These are phyloP conservation scores for Herpetospermum pedunculosum DNA, from an alignment of 306 rosid genomes.

Conservation along the genomic window DNA sequence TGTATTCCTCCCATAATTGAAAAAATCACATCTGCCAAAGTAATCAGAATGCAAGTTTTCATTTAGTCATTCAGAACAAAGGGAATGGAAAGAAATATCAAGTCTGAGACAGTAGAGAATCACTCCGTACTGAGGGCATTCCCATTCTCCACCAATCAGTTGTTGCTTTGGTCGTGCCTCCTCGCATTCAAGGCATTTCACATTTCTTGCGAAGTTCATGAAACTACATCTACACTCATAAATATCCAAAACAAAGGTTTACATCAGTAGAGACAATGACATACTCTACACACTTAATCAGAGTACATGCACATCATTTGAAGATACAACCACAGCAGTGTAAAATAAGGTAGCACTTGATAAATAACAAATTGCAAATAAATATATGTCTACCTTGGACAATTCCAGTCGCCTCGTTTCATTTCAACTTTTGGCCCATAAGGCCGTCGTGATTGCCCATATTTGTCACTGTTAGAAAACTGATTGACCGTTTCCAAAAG, in stretches of 20 bases:
- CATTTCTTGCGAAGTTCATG: slow-evolving; percentile 88
- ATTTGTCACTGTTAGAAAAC: slow-evolving; percentile 26
- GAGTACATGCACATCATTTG: background rate
- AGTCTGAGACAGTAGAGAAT: slow-evolving; percentile 4
- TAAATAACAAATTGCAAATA: background rate
- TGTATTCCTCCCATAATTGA: slow-evolving; percentile 62
- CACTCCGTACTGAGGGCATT: slow-evolving; percentile 89
- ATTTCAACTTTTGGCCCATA: slow-evolving; percentile 57
- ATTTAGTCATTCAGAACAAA: slow-evolving; percentile 4
- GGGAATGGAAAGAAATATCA: background rate
- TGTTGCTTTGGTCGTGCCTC: slow-evolving; percentile 81
- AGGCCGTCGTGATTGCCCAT: slow-evolving; percentile 23
- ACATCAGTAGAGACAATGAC: background rate
- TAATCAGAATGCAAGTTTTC: slow-evolving; percentile 7
- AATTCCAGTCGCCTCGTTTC: slow-evolving; percentile 95
- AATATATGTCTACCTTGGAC: slow-evolving; percentile 45
- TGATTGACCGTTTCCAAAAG: slow-evolving; percentile 28
- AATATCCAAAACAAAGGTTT: background rate
- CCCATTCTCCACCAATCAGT: slow-evolving; percentile 92
- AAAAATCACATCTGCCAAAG: slow-evolving; percentile 69
- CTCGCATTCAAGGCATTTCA: slow-evolving; percentile 80
- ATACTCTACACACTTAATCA: background rate
- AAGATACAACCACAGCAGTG: slow-evolving; percentile 6
- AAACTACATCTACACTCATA: slow-evolving; percentile 73
- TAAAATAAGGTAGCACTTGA: background rate